Conservation (phyloP, 2,329 filamentous ascomycete species). For the Nemania diffusa region DNA sequence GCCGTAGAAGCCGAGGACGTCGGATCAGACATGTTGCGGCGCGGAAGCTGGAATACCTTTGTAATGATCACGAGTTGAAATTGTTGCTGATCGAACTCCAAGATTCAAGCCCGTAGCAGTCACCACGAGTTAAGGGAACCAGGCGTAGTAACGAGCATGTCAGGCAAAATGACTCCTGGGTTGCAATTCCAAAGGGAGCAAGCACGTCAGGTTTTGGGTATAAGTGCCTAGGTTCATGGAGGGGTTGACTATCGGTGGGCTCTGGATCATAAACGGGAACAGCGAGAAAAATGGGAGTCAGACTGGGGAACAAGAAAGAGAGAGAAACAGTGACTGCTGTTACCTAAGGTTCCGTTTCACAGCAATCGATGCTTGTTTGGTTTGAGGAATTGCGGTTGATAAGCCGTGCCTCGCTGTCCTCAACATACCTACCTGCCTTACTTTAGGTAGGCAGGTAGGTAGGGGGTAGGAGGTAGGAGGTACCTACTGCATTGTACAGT, state of each 20-base stretch:
- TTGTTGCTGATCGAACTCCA: neutral
- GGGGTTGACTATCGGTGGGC: neutral
- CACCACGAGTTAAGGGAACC: conserved; percentile 25
- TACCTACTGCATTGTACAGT: neutral
- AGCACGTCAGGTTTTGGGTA: conserved; percentile 13
- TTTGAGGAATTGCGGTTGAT: neutral
- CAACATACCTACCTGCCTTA: neutral
- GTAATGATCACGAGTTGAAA: conserved; percentile 1
- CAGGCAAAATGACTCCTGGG: conserved; percentile 30
- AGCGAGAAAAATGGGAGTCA: neutral
- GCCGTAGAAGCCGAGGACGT: conserved; percentile 45
- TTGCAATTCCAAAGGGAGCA: conserved; percentile 16
- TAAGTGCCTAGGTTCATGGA: neutral
- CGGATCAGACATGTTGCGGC: conserved; percentile 17
- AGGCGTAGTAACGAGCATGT: conserved; percentile 36
- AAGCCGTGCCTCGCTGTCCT: neutral
- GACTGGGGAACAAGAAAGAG: neutral
- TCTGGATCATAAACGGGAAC: neutral
- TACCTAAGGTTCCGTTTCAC: neutral
- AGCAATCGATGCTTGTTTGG: neutral
- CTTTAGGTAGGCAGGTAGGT: neutral
- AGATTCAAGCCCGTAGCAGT: conserved; percentile 24
- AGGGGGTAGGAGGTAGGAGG: neutral
- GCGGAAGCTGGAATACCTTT: neutral
- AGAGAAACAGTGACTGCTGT: neutral